phyloP scores from a whole-genome alignment of 106 monocot species.

The Allium sativum region DNA sequence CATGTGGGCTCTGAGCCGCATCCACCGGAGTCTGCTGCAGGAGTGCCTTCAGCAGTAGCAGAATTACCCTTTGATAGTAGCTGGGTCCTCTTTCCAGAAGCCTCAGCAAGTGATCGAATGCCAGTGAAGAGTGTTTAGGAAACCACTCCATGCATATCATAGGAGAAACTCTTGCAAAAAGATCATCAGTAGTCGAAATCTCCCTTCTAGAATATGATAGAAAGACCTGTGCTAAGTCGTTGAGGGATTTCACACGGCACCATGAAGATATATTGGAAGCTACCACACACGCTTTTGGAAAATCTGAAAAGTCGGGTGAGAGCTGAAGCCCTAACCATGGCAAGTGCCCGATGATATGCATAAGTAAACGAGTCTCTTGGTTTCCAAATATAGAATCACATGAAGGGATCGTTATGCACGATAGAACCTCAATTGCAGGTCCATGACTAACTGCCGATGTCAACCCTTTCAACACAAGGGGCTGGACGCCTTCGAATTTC shows the following conservation, averaged over 20 bases:
- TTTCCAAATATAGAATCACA: conserved; percentile 94
- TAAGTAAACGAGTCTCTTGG: conserved; percentile 75
- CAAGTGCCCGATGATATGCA: conserved; percentile 87
- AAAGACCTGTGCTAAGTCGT: conserved; percentile 60
- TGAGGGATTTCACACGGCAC: conserved; percentile 63
- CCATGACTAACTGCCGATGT: conserved; percentile 80
- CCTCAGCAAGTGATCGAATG: conserved; percentile 84
- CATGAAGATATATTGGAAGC: conserved; percentile 80
- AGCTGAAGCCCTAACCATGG: conserved; percentile 93
- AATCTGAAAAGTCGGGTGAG: conserved; percentile 28
- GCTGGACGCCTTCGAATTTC: conserved; percentile 86
- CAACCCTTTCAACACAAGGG: conserved; percentile 90
- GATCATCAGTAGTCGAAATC: conserved; percentile 58
- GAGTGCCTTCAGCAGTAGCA: conserved; percentile 84
- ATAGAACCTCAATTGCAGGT: conserved; percentile 78
- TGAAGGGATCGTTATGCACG: conserved; percentile 61
- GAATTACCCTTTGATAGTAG: conserved; percentile 84
- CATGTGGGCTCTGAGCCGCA: conserved; percentile 89
- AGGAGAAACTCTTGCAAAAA: conserved; percentile 50
- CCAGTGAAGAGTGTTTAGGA: conserved; percentile 79
- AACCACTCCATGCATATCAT: conserved; percentile 86
- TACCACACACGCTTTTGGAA: conserved; percentile 73
- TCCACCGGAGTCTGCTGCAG: conserved; percentile 88
- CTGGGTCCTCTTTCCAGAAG: conserved; percentile 81
- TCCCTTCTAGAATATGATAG: conserved; percentile 49